phyloP scores from a whole-genome alignment of 2,329 filamentous ascomycete genomes.

The Neonectria punicea region DNA sequence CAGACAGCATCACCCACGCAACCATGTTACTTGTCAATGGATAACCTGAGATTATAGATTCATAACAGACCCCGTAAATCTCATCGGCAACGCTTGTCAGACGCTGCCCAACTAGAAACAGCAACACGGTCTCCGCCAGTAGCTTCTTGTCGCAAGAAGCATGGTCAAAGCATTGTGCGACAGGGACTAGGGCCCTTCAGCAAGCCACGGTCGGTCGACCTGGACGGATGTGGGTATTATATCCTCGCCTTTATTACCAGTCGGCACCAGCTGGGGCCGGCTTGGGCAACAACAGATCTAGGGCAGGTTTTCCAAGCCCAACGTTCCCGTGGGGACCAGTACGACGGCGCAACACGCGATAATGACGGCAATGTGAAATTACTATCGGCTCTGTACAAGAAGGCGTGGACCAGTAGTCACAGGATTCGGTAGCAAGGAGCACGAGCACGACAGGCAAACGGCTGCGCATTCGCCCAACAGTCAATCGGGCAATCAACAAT shows the following conservation, averaged over 20 bases:
- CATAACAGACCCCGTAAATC: neutral
- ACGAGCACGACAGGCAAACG: neutral
- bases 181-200: slow-evolving; percentile 9
- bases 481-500: slow-evolving; percentile 15
- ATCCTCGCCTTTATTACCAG: slow-evolving; percentile 7
- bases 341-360: neutral
- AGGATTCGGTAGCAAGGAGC: slow-evolving; percentile 4
- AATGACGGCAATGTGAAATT: neutral
- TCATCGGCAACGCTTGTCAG: neutral
- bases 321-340: slow-evolving; percentile 6
- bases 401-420: neutral
- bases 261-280: slow-evolving; percentile 7
- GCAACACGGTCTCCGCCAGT: neutral
- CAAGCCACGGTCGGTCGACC: neutral
- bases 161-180: slow-evolving; percentile 2
- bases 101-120: neutral
- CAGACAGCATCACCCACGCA: neutral
- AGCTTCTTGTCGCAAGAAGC: neutral
- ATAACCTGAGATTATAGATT: neutral
- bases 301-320: neutral
- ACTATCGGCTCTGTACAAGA: neutral
- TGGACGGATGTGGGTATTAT: slow-evolving; percentile 1
- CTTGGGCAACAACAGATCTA: slow-evolving; percentile 9
- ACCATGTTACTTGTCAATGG: neutral
- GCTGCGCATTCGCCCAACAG: slow-evolving; percentile 17